Conservation (phyloP, 2,329 filamentous ascomycete genomes). For the Verticillium longisporum region DNA sequence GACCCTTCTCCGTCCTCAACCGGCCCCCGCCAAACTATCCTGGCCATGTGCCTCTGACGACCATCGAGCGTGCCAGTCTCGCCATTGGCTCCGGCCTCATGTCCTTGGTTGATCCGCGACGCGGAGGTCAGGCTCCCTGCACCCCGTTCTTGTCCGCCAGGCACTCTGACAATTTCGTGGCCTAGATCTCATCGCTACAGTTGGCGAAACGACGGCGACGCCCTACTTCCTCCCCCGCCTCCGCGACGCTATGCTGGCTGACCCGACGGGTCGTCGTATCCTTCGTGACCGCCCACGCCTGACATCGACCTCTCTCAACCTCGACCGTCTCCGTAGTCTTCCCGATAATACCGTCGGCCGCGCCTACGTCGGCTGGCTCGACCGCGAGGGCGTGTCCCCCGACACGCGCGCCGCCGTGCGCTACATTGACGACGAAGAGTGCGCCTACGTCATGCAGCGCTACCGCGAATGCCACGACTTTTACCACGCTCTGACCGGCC, state of each 20-base stretch:
- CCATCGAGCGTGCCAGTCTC: slow-evolving; percentile 67
- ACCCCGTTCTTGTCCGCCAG: neutral
- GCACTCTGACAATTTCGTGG: neutral
- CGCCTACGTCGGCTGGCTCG: slow-evolving; percentile 85
- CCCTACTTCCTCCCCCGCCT: slow-evolving; percentile 94
- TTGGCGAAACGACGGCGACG: slow-evolving; percentile 91
- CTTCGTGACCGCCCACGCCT: slow-evolving; percentile 85
- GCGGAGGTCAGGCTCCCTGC: slow-evolving; percentile 52
- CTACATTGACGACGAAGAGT: slow-evolving; percentile 92
- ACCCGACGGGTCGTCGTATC: slow-evolving; percentile 81
- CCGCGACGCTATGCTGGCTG: slow-evolving; percentile 81
- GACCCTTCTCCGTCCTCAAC: slow-evolving; percentile 71
- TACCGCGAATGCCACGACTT: slow-evolving; percentile 98
- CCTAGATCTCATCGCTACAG: slow-evolving; percentile 81
- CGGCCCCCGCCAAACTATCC: slow-evolving; percentile 83
- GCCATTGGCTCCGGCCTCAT: slow-evolving; percentile 57
- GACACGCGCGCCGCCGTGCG: slow-evolving; percentile 78
- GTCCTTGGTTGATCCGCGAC: slow-evolving; percentile 66
- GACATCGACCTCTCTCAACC: slow-evolving; percentile 62
- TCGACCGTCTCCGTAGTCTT: slow-evolving; percentile 64
- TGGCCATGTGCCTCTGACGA: slow-evolving; percentile 84
- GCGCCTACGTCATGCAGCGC: slow-evolving; percentile 96
- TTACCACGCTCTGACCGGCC: slow-evolving; percentile 87
- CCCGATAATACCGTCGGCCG: slow-evolving; percentile 70
- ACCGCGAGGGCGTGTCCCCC: slow-evolving; percentile 85